Conservation (phyloP, 108 stramenopile species). For the Pseudonitzschia multistriata region DNA sequence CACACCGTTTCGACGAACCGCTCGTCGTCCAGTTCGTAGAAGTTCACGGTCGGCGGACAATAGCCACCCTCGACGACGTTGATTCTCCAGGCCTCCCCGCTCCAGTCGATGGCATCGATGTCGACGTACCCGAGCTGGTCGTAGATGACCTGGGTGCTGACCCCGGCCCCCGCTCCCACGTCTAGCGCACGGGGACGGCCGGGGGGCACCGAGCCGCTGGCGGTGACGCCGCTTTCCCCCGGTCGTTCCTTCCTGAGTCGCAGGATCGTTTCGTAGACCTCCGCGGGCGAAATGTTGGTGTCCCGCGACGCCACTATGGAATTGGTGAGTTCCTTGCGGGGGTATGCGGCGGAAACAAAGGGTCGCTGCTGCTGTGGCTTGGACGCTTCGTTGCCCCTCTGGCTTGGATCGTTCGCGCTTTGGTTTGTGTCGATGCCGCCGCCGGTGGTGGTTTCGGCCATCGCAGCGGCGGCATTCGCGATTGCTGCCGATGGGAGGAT, state of each 20-base stretch:
- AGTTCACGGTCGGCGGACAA: slow-evolving; percentile 56
- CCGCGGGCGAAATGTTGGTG: slow-evolving; percentile 82
- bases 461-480: not conserved
- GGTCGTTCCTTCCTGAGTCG: slow-evolving; percentile 16
- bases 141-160: slow-evolving; percentile 75
- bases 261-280: slow-evolving; percentile 75
- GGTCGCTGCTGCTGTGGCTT: slow-evolving; percentile 15
- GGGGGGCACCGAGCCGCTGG: not conserved
- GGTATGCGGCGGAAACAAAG: slow-evolving; percentile 23
- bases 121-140: slow-evolving; percentile 53
- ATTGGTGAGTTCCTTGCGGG: slow-evolving; percentile 63
- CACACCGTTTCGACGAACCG: slow-evolving; percentile 54
- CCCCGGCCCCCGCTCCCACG: slow-evolving; percentile 84
- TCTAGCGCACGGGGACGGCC: slow-evolving; percentile 48
- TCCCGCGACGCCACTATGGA: slow-evolving; percentile 78
- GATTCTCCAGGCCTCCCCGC: slow-evolving; percentile 62
- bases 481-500: slow-evolving; percentile 9
- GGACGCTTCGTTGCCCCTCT: not conserved
- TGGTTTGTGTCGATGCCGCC: not conserved
- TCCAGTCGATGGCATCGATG: slow-evolving; percentile 83
- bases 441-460: not conserved
- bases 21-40: slow-evolving; percentile 80
- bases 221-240: slow-evolving; percentile 6
- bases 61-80: slow-evolving; percentile 67
- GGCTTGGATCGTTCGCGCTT: not conserved